Evolutionary conservation across 2,329 filamentous ascomycete species (phyloP).

Genomic region (Elsinoe batatas): DNA sequence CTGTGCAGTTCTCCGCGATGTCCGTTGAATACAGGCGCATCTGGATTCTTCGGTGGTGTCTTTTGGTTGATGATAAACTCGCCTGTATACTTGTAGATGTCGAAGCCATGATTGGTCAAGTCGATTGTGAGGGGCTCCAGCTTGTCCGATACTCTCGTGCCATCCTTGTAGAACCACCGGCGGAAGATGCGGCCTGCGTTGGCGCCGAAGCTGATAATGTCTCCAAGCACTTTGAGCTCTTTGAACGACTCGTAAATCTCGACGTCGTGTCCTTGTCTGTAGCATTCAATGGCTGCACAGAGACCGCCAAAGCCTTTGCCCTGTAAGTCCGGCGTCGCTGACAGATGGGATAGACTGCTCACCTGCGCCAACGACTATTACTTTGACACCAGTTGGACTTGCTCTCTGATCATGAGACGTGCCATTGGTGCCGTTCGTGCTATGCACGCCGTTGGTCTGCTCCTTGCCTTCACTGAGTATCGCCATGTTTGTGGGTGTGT

Average conservation of each 20-base stretch:
- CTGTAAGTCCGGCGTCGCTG: neutral
- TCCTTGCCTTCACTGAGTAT: conserved; percentile 11
- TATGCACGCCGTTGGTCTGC: conserved; percentile 5
- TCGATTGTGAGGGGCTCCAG: conserved; percentile 40
- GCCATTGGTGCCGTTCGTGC: conserved; percentile 1
- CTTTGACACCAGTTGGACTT: conserved; percentile 39
- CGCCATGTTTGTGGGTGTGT: neutral
- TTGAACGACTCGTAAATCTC: conserved; percentile 48
- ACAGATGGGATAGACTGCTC: conserved; percentile 20
- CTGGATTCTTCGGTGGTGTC: conserved; percentile 35
- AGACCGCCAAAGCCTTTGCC: conserved; percentile 49
- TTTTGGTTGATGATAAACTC: conserved; percentile 51
- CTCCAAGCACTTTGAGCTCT: conserved; percentile 47
- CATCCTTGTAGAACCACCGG: conserved; percentile 37
- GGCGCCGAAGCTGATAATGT: conserved; percentile 51
- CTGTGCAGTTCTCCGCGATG: conserved; percentile 52
- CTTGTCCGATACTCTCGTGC: conserved; percentile 9
- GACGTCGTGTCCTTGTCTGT: conserved; percentile 51
- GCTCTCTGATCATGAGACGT: neutral
- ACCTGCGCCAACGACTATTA: conserved; percentile 39
- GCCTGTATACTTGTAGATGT: conserved; percentile 53
- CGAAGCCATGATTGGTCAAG: conserved; percentile 46
- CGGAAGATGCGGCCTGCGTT: conserved; percentile 52
- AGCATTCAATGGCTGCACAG: conserved; percentile 52
- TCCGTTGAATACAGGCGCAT: conserved; percentile 49